A percentile compares a stretch with the other conserved stretches of the same genome.
These are phyloP conservation scores for Pleurotus citrinopileatus DNA, from an alignment of 768 basidiomycete genomes.

Conservation along the genomic window DNA sequence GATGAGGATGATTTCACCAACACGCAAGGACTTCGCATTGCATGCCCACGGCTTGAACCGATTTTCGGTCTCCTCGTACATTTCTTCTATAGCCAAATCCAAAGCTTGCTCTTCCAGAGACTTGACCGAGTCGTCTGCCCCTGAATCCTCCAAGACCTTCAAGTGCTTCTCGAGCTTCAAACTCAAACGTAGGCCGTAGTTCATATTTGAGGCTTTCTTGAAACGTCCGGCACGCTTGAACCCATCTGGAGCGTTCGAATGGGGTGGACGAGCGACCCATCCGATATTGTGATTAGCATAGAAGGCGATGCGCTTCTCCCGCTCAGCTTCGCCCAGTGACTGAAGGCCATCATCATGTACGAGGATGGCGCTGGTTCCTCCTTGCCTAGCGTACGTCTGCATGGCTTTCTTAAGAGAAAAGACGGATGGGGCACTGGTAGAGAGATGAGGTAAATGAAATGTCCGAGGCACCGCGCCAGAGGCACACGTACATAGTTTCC, in stretches of 20 bases:
- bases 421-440: constrained; percentile 63
- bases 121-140: constrained; percentile 31
- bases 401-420: constrained; percentile 80
- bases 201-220: constrained; percentile 93
- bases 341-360: constrained; percentile 86
- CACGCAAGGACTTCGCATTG: constrained; percentile 70
- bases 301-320: constrained; percentile 64
- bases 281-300: constrained; percentile 79
- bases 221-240: constrained; percentile 84
- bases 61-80: constrained; percentile 52
- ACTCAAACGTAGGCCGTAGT: constrained; percentile 57
- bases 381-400: constrained; percentile 91
- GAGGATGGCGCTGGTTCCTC: constrained; percentile 76
- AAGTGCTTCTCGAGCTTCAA: constrained; percentile 46
- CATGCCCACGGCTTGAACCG: constrained; percentile 74
- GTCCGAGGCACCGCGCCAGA: constrained; percentile 4
- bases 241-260: constrained; percentile 57
- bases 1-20: constrained; percentile 78
- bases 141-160: constrained; percentile 40
- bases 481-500: constrained; percentile 66
- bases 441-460: constrained; percentile 13
- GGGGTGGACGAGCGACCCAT: constrained; percentile 80
- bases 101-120: constrained; percentile 70
- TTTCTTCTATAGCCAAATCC: constrained; percentile 71
- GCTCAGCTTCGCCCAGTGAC: constrained; percentile 57